Evolutionary conservation across 257 asterid species (phyloP).

Genomic region (Plantago major): DNA sequence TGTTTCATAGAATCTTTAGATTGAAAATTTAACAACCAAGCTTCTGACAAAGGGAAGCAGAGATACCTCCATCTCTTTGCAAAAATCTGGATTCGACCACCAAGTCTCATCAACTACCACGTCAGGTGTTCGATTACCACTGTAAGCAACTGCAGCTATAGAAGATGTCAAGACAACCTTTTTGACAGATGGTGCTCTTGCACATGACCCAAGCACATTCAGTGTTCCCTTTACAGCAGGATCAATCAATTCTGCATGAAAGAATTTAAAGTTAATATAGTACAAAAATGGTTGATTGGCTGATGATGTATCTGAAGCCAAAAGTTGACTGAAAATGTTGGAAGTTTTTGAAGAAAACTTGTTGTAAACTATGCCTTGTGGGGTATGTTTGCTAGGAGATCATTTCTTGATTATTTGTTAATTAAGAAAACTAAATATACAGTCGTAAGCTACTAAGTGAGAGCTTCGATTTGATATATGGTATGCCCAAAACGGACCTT

Average conservation of each 20-base stretch:
- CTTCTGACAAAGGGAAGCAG: not conserved
- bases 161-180: conserved; percentile 54
- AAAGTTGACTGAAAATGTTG: not conserved
- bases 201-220: no score
- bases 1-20: no score
- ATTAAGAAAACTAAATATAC: no score
- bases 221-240: no score
- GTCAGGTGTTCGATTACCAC: conserved; percentile 47
- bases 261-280: conserved; percentile 7
- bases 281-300: not conserved
- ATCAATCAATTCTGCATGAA: conserved; percentile 47
- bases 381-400: no score
- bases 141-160: conserved; percentile 41
- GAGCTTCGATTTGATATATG: no score
- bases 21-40: not conserved
- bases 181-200: no score
- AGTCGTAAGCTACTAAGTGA: no score
- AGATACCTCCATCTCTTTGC: conserved; percentile 40
- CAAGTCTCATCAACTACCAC: conserved; percentile 65
- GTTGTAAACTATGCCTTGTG: no score
- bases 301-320: not conserved
- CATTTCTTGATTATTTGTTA: no score
- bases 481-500: no score
- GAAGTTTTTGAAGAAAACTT: no score
- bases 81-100: conserved; percentile 55